phyloP scores from a whole-genome alignment of 352 stramenopile genomes.

The Globisporangium echinulatum region DNA sequence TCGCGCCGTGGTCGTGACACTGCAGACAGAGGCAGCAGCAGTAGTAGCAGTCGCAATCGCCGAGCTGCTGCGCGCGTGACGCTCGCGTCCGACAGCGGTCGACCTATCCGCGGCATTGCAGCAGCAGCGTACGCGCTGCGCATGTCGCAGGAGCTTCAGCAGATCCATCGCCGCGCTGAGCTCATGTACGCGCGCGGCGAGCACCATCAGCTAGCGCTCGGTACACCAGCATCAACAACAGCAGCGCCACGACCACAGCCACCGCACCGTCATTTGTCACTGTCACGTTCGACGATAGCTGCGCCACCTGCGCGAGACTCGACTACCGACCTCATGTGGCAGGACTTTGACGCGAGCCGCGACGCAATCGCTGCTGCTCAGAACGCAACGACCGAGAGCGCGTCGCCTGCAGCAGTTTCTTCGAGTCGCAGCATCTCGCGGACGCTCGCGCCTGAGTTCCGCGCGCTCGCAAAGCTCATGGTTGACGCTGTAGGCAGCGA shows the following conservation, averaged over 20 bases:
- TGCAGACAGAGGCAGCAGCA: conserved; percentile 3
- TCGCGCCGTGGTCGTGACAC: conserved; percentile 6
- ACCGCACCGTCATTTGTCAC: conserved; percentile 10
- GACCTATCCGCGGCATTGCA: conserved; percentile 44
- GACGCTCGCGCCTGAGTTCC: conserved; percentile 47
- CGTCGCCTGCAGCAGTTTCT: neutral
- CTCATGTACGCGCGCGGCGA: conserved; percentile 70
- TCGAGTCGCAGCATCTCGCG: conserved; percentile 18
- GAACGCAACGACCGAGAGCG: neutral
- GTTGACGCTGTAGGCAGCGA: conserved; percentile 55
- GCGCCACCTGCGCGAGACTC: conserved; percentile 5
- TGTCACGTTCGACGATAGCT: conserved; percentile 22
- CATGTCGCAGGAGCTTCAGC: conserved; percentile 73
- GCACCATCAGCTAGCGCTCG: conserved; percentile 24
- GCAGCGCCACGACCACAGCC: neutral
- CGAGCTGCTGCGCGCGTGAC: conserved; percentile 7
- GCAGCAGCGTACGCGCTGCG: conserved; percentile 61
- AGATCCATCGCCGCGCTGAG: conserved; percentile 59
- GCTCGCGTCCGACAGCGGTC: conserved; percentile 27
- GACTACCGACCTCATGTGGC: conserved; percentile 47
- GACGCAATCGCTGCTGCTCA: conserved; percentile 27
- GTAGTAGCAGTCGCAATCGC: conserved; percentile 4
- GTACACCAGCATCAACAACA: too few relatives aligned
- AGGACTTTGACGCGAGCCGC: conserved; percentile 46
- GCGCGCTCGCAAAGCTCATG: conserved; percentile 64